Percentiles rank a stretch among this genome's conserved stretches.
phyloP scores from a whole-genome alignment of 2,329 filamentous ascomycete genomes.

The Colletotrichum chrysophilum region DNA sequence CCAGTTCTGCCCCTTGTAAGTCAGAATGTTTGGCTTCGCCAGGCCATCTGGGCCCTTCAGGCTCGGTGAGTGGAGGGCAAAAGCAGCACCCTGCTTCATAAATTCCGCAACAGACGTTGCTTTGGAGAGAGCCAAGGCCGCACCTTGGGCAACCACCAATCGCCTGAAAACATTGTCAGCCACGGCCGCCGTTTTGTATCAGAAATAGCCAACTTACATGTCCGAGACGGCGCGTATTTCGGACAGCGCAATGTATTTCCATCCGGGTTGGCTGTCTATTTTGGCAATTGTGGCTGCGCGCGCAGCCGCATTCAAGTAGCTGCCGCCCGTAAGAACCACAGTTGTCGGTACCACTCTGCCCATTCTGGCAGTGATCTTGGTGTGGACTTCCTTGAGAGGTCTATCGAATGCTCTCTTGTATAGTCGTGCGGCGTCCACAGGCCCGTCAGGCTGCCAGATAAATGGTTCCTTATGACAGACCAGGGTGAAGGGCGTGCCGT shows the following conservation, averaged over 20 bases:
- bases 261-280: background rate
- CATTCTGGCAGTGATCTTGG: background rate
- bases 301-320: background rate
- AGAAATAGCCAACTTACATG: background rate
- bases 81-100: background rate
- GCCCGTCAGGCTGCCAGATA: background rate
- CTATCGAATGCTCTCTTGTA: background rate
- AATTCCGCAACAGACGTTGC: background rate
- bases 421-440: background rate
- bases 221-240: background rate
- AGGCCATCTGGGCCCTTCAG: background rate
- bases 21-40: background rate
- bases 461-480: background rate
- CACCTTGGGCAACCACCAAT: background rate
- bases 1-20: background rate
- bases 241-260: background rate
- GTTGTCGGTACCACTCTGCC: background rate
- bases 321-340: background rate
- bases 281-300: background rate
- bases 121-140: background rate
- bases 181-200: background rate
- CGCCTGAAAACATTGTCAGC: background rate
- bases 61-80: background rate
- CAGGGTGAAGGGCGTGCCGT: background rate
- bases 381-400: background rate